Base-by-base conservation (phyloP, 768 basidiomycete species). In the Serendipita vermifera region DNA sequence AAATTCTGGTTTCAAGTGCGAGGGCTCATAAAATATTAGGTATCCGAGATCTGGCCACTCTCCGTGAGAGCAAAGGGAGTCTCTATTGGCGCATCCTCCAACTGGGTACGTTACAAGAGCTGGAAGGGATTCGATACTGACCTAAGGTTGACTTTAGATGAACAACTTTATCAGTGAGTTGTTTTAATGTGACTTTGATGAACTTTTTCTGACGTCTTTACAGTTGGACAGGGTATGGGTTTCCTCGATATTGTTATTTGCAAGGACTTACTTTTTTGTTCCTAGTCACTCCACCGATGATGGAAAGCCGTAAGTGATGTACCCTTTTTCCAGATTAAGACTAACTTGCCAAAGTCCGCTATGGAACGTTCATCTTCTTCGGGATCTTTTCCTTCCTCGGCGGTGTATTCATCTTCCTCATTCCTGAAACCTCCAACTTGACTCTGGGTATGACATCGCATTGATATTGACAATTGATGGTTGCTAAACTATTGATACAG, bases 401-500 rank as follows among this genome's bases (percentile, higher is more conserved):
- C 48, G 81, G 79, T 17, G 56, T 83, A 15, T 83, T 85, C 67
- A 70, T 87, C 62, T 62, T 26, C 26, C 6, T 80, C 78, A 77
- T 81, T 64, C 88, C 87, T 0, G 86, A 90, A 68, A 89, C 87
- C 11, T 90, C 79, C 70, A 81, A 88, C 1, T 80, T 90, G 4
- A 84, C 79, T 2, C 72, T 87, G 41, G 46, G 46, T 51, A 29
- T 26, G 35, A 9, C 35, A n/a, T n/a, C n/a, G n/a, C n/a, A n/a
- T n/a, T n/a, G n/a, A n/a, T n/a, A n/a, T n/a, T n/a, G n/a, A n/a
- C n/a, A n/a, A n/a, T n/a, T n/a, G n/a, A n/a, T n/a, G n/a, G n/a
- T n/a, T 41, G 6, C 39, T 41, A 26, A 41, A 41, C 5, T 51
- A 7, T 20, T 20, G 9, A 5, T 51, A 9, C 31, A 51, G 85